A percentile compares a stretch with the other conserved stretches of the same genome.
These are phyloP conservation scores for Paraphoma chrysanthemicola DNA, from an alignment of 2,329 filamentous ascomycete genomes.

Conservation along the genomic window DNA sequence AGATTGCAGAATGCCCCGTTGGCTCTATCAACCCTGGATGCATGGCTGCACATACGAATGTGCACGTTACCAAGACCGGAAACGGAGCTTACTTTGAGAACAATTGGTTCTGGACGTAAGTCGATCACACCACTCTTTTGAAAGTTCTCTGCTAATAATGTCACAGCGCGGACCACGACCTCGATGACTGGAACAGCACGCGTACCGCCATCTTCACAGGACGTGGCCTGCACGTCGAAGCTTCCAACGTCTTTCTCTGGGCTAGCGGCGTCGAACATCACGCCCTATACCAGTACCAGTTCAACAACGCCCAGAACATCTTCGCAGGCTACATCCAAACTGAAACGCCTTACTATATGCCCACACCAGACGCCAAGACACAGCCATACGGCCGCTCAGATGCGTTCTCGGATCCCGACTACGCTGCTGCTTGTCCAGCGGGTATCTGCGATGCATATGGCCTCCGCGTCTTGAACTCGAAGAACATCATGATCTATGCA, in stretches of 20 bases:
- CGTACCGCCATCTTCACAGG: slow-evolving; percentile 87
- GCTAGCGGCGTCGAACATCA: slow-evolving; percentile 72
- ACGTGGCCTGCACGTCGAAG: slow-evolving; percentile 80
- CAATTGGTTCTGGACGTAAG: slow-evolving; percentile 77
- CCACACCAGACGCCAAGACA: slow-evolving; percentile 74
- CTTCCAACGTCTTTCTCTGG: slow-evolving; percentile 59
- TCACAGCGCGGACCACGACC: slow-evolving; percentile 77
- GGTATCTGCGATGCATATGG: slow-evolving; percentile 61
- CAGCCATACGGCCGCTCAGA: slow-evolving; percentile 64
- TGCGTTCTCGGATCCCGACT: slow-evolving; percentile 72
- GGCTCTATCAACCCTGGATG: slow-evolving; percentile 69
- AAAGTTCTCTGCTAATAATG: slow-evolving; percentile 6
- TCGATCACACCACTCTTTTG: not conserved
- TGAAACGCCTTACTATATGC: slow-evolving; percentile 86
- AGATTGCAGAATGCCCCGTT: slow-evolving; percentile 79
- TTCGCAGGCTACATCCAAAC: slow-evolving; percentile 87
- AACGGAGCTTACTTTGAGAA: slow-evolving; percentile 82
- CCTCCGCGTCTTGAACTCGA: slow-evolving; percentile 65
- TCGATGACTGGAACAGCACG: slow-evolving; percentile 75
- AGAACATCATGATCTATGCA: slow-evolving; percentile 67
- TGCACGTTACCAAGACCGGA: slow-evolving; percentile 59
- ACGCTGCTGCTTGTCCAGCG: slow-evolving; percentile 53
- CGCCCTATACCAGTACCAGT: slow-evolving; percentile 80
- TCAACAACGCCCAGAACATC: slow-evolving; percentile 77
- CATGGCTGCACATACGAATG: slow-evolving; percentile 69